phyloP scores from a whole-genome alignment of 331 rosid species.

The Saraca asoca region DNA sequence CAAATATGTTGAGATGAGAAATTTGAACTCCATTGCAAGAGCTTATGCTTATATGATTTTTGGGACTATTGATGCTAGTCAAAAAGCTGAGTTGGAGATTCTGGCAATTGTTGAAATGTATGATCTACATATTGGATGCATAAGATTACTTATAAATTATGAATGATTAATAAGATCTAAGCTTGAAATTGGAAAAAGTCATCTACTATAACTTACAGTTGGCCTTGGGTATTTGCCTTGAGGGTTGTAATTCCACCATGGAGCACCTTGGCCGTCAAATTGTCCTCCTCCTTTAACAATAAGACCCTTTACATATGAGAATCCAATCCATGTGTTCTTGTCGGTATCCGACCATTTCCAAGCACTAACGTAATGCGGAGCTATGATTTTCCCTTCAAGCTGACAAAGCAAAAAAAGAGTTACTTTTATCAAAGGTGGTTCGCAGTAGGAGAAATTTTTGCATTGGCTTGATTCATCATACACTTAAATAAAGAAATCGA shows the following conservation, averaged over 20 bases:
- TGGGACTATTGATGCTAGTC: slow-evolving; percentile 1
- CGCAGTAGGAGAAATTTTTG: no score
- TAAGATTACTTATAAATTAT: no score
- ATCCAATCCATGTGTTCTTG: slow-evolving; percentile 27
- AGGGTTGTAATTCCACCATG: slow-evolving; percentile 41
- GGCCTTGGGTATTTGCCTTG: background rate
- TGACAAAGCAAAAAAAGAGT: no score
- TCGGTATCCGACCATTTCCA: background rate
- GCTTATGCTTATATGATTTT: slow-evolving; percentile 9
- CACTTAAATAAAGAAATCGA: no score
- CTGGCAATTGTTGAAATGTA: background rate
- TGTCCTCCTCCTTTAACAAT: slow-evolving; percentile 36
- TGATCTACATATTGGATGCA: background rate
- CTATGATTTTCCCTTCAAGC: no score
- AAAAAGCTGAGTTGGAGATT: background rate
- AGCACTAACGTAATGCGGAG: no score
- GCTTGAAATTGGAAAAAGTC: no score
- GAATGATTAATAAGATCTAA: no score
- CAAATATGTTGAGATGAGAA: background rate
- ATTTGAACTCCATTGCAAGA: background rate
- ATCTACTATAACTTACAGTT: background rate
- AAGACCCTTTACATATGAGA: slow-evolving; percentile 18
- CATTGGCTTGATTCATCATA: no score
- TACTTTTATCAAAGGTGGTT: no score
- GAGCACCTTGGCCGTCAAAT: slow-evolving; percentile 39